Conservation (phyloP, 192 early-diverging fungal species). For the Obelidium mucronatum region DNA sequence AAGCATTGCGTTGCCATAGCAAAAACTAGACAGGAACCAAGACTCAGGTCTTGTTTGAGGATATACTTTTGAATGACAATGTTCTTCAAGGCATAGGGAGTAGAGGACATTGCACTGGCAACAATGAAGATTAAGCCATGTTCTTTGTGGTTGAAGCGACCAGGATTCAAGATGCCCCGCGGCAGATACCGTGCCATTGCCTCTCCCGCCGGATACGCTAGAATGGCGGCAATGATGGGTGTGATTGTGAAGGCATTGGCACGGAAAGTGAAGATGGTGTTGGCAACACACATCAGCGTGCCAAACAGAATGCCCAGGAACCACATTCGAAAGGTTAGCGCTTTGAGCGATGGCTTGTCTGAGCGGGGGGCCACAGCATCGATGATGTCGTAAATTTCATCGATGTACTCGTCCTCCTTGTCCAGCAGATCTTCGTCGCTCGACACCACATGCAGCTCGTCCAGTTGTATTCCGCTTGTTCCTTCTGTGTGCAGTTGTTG, state of each 20-base stretch:
- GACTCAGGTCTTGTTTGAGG: conserved; percentile 8
- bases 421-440: neutral
- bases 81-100: conserved; percentile 10
- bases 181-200: conserved; percentile 56
- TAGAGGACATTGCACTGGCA: neutral
- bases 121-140: conserved; percentile 69
- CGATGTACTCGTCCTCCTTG: neutral
- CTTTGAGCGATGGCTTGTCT: conserved; percentile 35
- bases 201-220: conserved; percentile 71
- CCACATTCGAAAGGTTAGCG: conserved; percentile 37
- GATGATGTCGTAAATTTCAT: neutral
- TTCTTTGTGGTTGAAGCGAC: conserved; percentile 88
- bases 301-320: conserved; percentile 36
- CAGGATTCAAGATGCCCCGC: conserved; percentile 6
- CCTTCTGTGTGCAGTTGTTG: too few relatives aligned
- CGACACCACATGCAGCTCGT: neutral
- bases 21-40: neutral
- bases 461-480: neutral
- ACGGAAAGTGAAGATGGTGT: conserved; percentile 46
- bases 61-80: conserved; percentile 8
- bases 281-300: conserved; percentile 9
- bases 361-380: conserved; percentile 30
- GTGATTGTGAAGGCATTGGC: conserved; percentile 56
- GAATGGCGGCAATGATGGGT: conserved; percentile 72
- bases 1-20: conserved; percentile 57